Evolutionary conservation across 139 green algal genomes (phyloP).

Genomic region (Closterium sp.): DNA sequence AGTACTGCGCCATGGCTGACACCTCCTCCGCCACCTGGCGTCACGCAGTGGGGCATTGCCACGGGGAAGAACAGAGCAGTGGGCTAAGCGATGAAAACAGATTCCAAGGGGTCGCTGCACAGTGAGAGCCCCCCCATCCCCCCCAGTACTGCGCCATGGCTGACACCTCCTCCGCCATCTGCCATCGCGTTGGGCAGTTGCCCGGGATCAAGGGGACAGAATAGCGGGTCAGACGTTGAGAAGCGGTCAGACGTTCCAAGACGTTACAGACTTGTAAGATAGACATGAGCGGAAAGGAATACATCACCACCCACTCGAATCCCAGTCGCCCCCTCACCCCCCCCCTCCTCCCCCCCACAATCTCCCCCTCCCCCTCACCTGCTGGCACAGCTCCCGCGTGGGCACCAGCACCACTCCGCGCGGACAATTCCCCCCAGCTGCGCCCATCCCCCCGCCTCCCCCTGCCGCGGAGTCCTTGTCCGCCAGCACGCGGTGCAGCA

Average conservation of each 20-base stretch:
- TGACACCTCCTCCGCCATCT: slow-evolving; percentile 57
- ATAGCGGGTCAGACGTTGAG: background rate
- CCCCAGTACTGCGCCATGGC: slow-evolving; percentile 51
- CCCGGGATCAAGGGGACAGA: too few relatives aligned
- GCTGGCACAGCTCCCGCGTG: slow-evolving; percentile 89
- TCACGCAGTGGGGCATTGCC: too few relatives aligned
- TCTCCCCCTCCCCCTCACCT: slow-evolving; percentile 54
- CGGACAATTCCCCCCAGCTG: background rate
- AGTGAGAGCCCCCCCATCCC: slow-evolving; percentile 20
- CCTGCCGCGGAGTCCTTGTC: background rate
- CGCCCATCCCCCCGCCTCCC: background rate
- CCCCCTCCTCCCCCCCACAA: background rate
- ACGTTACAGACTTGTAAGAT: too few relatives aligned
- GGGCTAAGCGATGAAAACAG: background rate
- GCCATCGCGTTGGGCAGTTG: too few relatives aligned
- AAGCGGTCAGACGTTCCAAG: too few relatives aligned
- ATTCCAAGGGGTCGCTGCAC: slow-evolving; percentile 13
- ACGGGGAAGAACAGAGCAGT: background rate
- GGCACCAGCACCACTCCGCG: slow-evolving; percentile 76
- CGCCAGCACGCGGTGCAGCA: slow-evolving; percentile 50
- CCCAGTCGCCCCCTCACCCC: background rate
- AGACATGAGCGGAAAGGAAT: too few relatives aligned
- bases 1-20: slow-evolving; percentile 44
- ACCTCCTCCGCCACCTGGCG: slow-evolving; percentile 58
- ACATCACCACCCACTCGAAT: background rate